Evolutionary conservation across 306 rosid genomes (phyloP).

Genomic region (Dalbergia oliveri): DNA sequence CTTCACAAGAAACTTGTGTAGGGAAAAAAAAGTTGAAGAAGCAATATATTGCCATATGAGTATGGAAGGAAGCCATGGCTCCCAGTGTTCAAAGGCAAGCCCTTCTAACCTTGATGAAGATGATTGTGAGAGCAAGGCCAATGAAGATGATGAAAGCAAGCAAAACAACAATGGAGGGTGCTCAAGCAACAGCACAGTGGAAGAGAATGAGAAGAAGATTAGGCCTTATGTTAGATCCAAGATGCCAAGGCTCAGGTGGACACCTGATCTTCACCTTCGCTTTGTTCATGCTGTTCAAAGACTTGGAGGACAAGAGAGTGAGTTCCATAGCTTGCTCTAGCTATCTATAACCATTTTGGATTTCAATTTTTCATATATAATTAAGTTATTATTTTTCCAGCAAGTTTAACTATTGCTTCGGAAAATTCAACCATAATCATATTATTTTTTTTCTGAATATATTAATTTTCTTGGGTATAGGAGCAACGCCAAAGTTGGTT

Average conservation of each 20-base stretch:
- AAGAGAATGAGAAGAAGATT: conserved; percentile 64
- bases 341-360: neutral
- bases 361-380: conserved; percentile 4
- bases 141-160: conserved; percentile 49
- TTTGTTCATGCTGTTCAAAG: conserved; percentile 80
- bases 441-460: neutral
- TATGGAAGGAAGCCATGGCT: conserved; percentile 54
- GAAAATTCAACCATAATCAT: neutral
- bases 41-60: neutral
- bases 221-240: conserved; percentile 89
- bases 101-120: conserved; percentile 49
- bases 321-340: conserved; percentile 24
- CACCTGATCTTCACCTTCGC: conserved; percentile 83
- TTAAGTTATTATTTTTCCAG: neutral
- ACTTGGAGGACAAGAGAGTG: conserved; percentile 90
- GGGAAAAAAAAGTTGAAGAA: conserved; percentile 6
- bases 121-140: conserved; percentile 44
- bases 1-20: neutral
- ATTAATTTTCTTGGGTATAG: conserved; percentile 48
- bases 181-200: conserved; percentile 83
- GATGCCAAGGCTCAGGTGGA: conserved; percentile 85
- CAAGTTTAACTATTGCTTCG: neutral
- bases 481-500: conserved; percentile 92
- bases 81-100: conserved; percentile 64
- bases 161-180: conserved; percentile 53